Base-by-base conservation (phyloP, 1,284 basidiomycete genomes). In the Leccinum subfulvum region DNA sequence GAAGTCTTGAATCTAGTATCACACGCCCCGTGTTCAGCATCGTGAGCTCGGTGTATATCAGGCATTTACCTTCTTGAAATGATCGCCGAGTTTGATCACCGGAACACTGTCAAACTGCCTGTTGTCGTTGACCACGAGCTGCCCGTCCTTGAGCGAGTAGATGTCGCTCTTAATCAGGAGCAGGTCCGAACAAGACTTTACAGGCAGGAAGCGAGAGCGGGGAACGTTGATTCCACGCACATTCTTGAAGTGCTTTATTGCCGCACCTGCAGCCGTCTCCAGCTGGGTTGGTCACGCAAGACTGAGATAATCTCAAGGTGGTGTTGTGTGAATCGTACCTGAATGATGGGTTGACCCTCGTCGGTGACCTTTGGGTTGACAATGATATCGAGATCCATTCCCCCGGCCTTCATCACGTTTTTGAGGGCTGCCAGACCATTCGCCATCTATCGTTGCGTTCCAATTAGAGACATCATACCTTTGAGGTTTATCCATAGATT, bases 161-260 rank as follows among this genome's bases (percentile, higher is more conserved):
- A 98, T 90, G 75, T 97, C 95, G 68, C 91, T 94, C 81, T 95
- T 98, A 84, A 97, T 97, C 70, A 97, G 82, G 47, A 98, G 84
- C 68, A 98, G 80, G 76, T 95, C 93, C 56, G 91, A 94, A 78
- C 91, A 94, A 67, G 86, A 90, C 84, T 93, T 93, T 67, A 95
- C 97, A 64, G 97, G 95, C 76, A 98, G 82, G 91, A 99, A 98
- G 63, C 97, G 92, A 69, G 88, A 91, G 65, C 96, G 91, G 59
- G 97, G 95, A 44, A 98, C 97, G 80, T 98, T 98, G 80, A 98
- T 92, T 70, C 96, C 97, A 77, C 94, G 95, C 11, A 92, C 95
- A 74, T 90, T 89, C 75, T 85, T 88, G 84, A 97, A 96, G 79
- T 96, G 93, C 84, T 96, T 97, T 85, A 98, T 97, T 54, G 95